Evolutionary conservation across 2,329 filamentous ascomycete species (phyloP).

Genomic region (Podosphaera leucotricha): DNA sequence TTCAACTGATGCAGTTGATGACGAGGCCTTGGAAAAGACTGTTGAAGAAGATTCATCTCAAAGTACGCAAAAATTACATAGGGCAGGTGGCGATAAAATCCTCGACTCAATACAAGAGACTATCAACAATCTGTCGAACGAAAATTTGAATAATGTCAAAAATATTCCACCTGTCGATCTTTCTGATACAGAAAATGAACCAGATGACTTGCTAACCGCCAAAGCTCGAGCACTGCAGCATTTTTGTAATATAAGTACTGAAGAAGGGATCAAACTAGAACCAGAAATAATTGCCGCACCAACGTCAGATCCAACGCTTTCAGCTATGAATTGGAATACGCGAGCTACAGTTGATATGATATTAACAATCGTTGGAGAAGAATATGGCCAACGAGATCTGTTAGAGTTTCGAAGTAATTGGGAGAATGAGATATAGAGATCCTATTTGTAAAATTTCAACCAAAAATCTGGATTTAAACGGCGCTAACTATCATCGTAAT

Average conservation of each 20-base stretch:
- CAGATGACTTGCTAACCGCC: slow-evolving; percentile 15
- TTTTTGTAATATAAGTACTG: neutral
- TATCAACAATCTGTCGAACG: neutral
- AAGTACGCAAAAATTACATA: neutral
- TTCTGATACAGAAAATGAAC: neutral
- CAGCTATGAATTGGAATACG: slow-evolving; percentile 15
- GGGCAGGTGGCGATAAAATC: neutral
- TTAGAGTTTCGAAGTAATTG: slow-evolving; percentile 45
- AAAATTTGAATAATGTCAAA: neutral
- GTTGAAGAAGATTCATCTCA: neutral
- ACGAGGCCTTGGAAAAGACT: neutral
- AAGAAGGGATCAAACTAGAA: slow-evolving; percentile 4
- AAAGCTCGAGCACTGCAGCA: slow-evolving; percentile 21
- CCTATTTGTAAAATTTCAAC: too few species aligned
- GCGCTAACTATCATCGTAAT: too few species aligned
- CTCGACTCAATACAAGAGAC: neutral
- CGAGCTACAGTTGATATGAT: slow-evolving; percentile 75
- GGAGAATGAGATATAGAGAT: slow-evolving; percentile 9
- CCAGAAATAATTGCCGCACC: slow-evolving; percentile 1
- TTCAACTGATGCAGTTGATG: neutral
- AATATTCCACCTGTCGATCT: neutral
- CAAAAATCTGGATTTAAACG: too few species aligned
- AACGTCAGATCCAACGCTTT: neutral
- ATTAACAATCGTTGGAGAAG: slow-evolving; percentile 63
- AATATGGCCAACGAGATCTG: slow-evolving; percentile 73